A percentile compares a stretch with the other conserved stretches of the same genome.
Conservation (phyloP, 345 rosid species). For the Mallotus nudiflorus region DNA sequence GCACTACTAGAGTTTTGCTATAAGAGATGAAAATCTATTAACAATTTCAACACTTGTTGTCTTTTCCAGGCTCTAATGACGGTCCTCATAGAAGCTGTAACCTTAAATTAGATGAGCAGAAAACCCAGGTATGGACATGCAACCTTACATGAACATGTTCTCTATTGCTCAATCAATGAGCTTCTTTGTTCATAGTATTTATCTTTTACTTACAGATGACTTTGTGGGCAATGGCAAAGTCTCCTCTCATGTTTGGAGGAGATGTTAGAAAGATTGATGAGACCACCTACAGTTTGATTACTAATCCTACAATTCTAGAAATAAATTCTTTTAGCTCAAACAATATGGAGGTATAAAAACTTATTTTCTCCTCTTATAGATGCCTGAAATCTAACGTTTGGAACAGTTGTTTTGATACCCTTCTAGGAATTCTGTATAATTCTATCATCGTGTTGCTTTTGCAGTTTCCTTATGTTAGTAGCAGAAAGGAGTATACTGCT, state of each 20-base stretch:
- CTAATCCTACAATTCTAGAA: constrained; percentile 70
- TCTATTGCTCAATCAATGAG: not conserved
- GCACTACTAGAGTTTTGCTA: not conserved
- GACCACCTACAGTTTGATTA: constrained; percentile 56
- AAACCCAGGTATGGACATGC: constrained; percentile 62
- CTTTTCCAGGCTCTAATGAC: constrained; percentile 50
- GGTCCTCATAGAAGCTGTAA: constrained; percentile 80
- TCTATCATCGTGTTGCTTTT: constrained; percentile 16
- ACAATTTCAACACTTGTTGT: constrained; percentile 21
- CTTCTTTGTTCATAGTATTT: constrained; percentile 8
- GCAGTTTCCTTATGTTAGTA: constrained; percentile 57
- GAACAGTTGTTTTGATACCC: not conserved
- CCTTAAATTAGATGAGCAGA: constrained; percentile 65
- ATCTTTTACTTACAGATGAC: constrained; percentile 61
- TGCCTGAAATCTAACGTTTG: constrained; percentile 11
- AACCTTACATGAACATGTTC: not conserved
- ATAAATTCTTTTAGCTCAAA: constrained; percentile 69
- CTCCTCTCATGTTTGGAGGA: constrained; percentile 96
- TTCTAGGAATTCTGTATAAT: too few relatives aligned
- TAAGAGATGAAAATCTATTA: constrained; percentile 2
- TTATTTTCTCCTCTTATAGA: not conserved
- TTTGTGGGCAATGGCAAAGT: constrained; percentile 88
- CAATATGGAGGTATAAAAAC: constrained; percentile 65
- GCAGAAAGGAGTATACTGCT: constrained; percentile 20
- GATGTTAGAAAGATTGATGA: constrained; percentile 74